Evolutionary conservation across 2,329 filamentous ascomycete species (phyloP).

Genomic region (Mollisiaceae sp.): DNA sequence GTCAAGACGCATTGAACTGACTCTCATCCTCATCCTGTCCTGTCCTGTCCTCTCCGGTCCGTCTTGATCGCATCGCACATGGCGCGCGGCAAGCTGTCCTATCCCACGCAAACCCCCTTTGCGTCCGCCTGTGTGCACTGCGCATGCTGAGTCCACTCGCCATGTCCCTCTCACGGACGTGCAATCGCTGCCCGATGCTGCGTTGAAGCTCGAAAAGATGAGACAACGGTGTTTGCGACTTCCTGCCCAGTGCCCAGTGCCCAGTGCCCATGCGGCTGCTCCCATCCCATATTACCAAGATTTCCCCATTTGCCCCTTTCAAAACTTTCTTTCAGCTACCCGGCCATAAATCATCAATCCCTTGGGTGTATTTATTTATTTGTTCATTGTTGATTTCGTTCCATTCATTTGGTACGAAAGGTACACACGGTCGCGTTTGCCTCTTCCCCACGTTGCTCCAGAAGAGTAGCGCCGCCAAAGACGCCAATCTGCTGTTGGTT

Average conservation of each 20-base stretch:
- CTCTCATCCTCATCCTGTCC: too few relatives aligned
- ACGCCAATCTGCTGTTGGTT: conserved; percentile 21
- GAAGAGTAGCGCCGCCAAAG: conserved; percentile 13
- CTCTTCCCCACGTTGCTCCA: conserved; percentile 23
- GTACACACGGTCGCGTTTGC: neutral
- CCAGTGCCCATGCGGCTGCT: conserved; percentile 27
- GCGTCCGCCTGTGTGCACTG: too few relatives aligned
- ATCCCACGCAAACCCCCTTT: neutral
- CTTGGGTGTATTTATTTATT: neutral
- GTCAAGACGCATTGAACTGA: too few relatives aligned
- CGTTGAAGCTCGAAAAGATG: conserved; percentile 24
- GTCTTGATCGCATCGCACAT: neutral
- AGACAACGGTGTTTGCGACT: conserved; percentile 30
- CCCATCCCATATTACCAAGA: conserved; percentile 1
- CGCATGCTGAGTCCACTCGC: conserved; percentile 1
- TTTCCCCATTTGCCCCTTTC: neutral
- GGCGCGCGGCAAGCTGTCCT: conserved; percentile 7
- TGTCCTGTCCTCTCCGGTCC: too few relatives aligned
- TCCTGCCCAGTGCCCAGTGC: too few relatives aligned
- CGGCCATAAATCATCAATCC: neutral
- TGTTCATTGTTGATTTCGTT: neutral
- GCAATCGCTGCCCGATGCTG: conserved; percentile 18
- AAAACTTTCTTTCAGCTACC: neutral
- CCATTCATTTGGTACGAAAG: neutral
- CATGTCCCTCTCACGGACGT: neutral